A percentile compares a stretch with the other conserved stretches of the same genome.
These are phyloP conservation scores for Ochromonas danica DNA, from an alignment of 108 stramenopile species.

Conservation along the genomic window DNA sequence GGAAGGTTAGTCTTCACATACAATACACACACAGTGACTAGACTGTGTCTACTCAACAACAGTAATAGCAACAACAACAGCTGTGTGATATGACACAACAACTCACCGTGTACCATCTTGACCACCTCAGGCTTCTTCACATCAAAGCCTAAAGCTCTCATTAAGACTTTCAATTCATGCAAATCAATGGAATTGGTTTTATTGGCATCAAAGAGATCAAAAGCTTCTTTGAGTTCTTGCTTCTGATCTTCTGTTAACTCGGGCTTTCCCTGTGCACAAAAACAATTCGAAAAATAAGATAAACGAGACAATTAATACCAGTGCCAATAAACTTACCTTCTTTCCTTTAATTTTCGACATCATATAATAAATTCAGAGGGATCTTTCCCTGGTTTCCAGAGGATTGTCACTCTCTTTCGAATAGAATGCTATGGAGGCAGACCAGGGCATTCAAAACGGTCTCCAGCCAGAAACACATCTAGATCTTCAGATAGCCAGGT, in stretches of 20 bases:
- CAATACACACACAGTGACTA: no score
- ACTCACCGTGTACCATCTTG: conserved; percentile 44
- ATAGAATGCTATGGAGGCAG: not conserved
- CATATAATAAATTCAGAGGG: not conserved
- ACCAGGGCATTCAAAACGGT: not conserved
- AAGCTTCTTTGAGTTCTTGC: conserved; percentile 59
- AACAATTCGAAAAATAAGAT: not conserved
- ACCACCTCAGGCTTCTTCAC: conserved; percentile 57
- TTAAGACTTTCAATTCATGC: conserved; percentile 62
- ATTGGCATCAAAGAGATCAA: conserved; percentile 60
- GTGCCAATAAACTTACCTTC: not conserved
- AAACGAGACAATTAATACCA: not conserved
- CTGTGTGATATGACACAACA: not conserved
- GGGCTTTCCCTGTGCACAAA: not conserved
- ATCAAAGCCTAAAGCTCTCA: conserved; percentile 62
- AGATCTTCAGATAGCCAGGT: no score
- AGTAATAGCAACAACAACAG: no score
- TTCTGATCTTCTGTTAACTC: conserved; percentile 54
- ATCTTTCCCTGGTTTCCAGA: not conserved
- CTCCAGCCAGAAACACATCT: no score
- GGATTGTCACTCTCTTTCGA: not conserved
- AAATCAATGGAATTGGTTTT: conserved; percentile 56
- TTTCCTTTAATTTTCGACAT: not conserved
- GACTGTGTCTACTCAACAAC: no score
- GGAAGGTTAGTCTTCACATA: no score